Evolutionary conservation across 805 yeast genomes (phyloP).

Genomic region (Ogataea kodamae): DNA sequence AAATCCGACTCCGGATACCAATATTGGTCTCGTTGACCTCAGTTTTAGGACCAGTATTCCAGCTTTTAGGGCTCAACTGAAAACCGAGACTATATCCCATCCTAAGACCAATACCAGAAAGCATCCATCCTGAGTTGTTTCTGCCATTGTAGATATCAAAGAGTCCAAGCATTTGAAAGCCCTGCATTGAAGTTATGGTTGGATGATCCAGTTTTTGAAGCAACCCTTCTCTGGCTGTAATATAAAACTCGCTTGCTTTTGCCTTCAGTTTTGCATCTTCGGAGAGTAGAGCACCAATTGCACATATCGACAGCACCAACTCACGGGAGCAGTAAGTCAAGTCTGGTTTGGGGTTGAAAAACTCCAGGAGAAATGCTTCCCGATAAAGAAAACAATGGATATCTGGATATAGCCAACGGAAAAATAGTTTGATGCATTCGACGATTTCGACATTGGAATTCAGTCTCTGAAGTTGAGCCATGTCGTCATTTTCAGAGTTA

Average conservation of each 20-base stretch:
- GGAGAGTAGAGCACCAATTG: conserved; percentile 53
- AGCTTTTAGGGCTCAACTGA: conserved; percentile 57
- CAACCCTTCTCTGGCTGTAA: conserved; percentile 42
- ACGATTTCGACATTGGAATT: conserved; percentile 31
- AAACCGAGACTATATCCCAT: conserved; percentile 66
- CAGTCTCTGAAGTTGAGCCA: conserved; percentile 23
- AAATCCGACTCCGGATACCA: conserved; percentile 55
- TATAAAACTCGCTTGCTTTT: conserved; percentile 43
- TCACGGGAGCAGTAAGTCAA: conserved; percentile 54
- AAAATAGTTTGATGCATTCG: conserved; percentile 33
- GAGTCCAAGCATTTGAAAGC: conserved; percentile 54
- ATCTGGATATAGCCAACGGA: conserved; percentile 66
- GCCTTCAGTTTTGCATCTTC: conserved; percentile 39
- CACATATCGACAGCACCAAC: conserved; percentile 53
- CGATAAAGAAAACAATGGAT: conserved; percentile 59
- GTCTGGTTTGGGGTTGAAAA: conserved; percentile 51
- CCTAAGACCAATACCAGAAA: conserved; percentile 58
- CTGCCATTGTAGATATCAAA: conserved; percentile 60
- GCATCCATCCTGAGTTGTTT: conserved; percentile 60
- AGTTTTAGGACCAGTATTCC: conserved; percentile 41
- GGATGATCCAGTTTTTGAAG: conserved; percentile 42
- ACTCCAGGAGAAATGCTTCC: conserved; percentile 58
- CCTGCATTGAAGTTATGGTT: conserved; percentile 54
- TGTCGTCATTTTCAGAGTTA: conserved; percentile 7
- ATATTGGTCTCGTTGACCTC: conserved; percentile 47